Percentiles rank a stretch among this genome's conserved stretches.
phyloP scores from a whole-genome alignment of 805 yeast species.

The Candida yuanshanica region DNA sequence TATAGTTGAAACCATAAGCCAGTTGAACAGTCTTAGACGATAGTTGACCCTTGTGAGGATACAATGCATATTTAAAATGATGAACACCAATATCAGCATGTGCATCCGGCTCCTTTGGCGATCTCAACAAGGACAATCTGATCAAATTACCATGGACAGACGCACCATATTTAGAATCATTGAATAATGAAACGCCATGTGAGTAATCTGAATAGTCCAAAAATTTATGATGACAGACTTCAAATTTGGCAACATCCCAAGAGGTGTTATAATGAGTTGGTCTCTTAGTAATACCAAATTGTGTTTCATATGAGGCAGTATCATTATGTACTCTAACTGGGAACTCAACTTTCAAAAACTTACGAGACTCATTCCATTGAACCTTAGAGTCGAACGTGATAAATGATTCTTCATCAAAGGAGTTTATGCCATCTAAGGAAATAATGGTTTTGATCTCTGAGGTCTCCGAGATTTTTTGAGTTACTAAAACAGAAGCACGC shows the following conservation, averaged over 20 bases:
- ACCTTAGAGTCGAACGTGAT: conserved; percentile 55
- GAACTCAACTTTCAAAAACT: conserved; percentile 90
- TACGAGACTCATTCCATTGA: conserved; percentile 83
- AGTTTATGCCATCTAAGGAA: conserved; percentile 54
- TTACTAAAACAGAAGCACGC: conserved; percentile 57
- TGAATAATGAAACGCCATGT: conserved; percentile 83
- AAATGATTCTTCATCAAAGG: conserved; percentile 29
- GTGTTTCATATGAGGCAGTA: conserved; percentile 84
- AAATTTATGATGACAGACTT: conserved; percentile 90
- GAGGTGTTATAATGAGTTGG: conserved; percentile 93
- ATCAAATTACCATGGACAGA: conserved; percentile 89
- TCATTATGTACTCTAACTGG: conserved; percentile 80
- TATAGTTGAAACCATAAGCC: conserved; percentile 76
- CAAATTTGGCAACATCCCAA: conserved; percentile 97
- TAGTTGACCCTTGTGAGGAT: conserved; percentile 74
- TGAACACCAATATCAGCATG: conserved; percentile 92
- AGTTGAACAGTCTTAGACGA: conserved; percentile 59
- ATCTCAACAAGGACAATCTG: conserved; percentile 78
- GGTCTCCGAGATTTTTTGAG: conserved; percentile 48
- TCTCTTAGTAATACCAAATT: conserved; percentile 84
- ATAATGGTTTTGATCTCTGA: conserved; percentile 64
- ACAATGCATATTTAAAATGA: conserved; percentile 72
- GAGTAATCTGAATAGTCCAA: conserved; percentile 84
- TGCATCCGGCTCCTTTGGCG: conserved; percentile 93
- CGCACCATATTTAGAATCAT: conserved; percentile 87